Base-by-base conservation (phyloP, 75 land plant species). In the Adiantum capillusveneris region DNA sequence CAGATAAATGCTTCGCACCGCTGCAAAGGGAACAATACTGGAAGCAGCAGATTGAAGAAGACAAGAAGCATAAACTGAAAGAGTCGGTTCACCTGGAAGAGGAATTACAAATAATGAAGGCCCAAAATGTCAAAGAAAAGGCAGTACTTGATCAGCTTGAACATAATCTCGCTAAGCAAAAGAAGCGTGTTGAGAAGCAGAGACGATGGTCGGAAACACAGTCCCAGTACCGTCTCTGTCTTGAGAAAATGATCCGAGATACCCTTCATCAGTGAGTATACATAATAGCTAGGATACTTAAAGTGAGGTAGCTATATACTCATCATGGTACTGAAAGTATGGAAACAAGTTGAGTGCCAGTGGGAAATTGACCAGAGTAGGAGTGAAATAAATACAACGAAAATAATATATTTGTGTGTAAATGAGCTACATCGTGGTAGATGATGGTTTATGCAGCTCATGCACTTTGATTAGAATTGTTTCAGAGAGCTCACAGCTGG, bases 231-330 rank as follows among this genome's bases (percentile, higher is more conserved):
- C 70, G 74, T 11, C 68, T 72, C 17, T 86, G 83, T 58, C 68
- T 94, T 9, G 99, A 94, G 71, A 77, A 88, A 65, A 90, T 94
- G 85, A 80, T 90, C 39, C 77, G 91, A 48, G 99, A 94, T 31
- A 89, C 96, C 2, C 79, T 90, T 91, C 99, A 94, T 62, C 96
- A 90, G 99, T 94, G 82, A 77, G 98, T 52, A 9, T 31, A n/a
- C n/a, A n/a, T n/a, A n/a, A n/a, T n/a, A n/a, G n/a, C n/a, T n/a
- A n/a, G n/a, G n/a, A n/a, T n/a, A n/a, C n/a, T n/a, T n/a, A n/a
- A n/a, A n/a, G n/a, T n/a, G n/a, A n/a, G n/a, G n/a, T n/a, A n/a
- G n/a, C n/a, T n/a, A n/a, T n/a, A n/a, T n/a, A n/a, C n/a, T n/a
- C n/a, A n/a, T n/a, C n/a, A n/a, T n/a, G n/a, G n/a, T n/a, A n/a